These are phyloP conservation scores for Hanseniaspora thailandica DNA, from an alignment of 805 yeast genomes.

Conservation along the genomic window DNA sequence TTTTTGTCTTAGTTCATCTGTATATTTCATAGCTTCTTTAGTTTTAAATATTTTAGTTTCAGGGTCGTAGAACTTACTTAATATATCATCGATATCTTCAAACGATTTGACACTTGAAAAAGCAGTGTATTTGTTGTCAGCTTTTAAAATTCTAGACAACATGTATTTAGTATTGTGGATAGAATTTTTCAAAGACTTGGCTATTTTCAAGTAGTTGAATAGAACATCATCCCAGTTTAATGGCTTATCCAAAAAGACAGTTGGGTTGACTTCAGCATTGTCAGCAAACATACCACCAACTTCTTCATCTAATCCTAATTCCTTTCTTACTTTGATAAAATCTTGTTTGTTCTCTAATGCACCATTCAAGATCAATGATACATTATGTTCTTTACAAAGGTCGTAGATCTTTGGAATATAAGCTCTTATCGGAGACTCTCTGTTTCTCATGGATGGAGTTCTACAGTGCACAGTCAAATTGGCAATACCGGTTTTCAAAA, in stretches of 20 bases:
- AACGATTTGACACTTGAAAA: conserved; percentile 46
- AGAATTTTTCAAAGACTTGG: conserved; percentile 48
- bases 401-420: conserved; percentile 51
- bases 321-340: conserved; percentile 37
- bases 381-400: conserved; percentile 48
- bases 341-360: conserved; percentile 49
- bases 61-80: conserved; percentile 16
- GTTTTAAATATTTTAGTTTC: conserved; percentile 16
- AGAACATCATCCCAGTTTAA: conserved; percentile 45
- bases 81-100: conserved; percentile 33
- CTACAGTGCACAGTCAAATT: conserved; percentile 89
- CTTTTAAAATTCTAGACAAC: conserved; percentile 63
- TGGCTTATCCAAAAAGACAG: conserved; percentile 46
- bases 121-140: conserved; percentile 44
- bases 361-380: conserved; percentile 76
- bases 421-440: conserved; percentile 68
- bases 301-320: conserved; percentile 38
- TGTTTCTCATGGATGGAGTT: conserved; percentile 74
- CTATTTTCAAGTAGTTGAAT: conserved; percentile 44
- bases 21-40: conserved; percentile 19
- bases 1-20: conserved; percentile 18
- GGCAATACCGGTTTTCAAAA: conserved; percentile 67
- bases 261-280: conserved; percentile 76
- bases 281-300: conserved; percentile 94
- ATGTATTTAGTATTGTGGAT: conserved; percentile 72